Evolutionary conservation across 2,329 filamentous ascomycete species (phyloP).

Genomic region (Colletotrichum higginsianum): DNA sequence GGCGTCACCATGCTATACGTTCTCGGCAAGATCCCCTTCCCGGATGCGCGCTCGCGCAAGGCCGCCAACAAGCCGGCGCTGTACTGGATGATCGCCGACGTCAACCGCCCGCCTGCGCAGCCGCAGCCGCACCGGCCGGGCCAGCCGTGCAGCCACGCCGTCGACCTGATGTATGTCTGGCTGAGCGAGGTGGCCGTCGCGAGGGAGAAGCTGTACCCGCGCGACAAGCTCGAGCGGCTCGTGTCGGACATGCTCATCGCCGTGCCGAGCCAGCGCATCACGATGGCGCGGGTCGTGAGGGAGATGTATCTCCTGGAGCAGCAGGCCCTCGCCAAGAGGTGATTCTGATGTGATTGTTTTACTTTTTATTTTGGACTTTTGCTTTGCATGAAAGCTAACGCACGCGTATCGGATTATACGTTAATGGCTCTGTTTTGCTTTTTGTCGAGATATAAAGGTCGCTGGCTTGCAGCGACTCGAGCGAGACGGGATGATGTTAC

Average conservation of each 20-base stretch:
- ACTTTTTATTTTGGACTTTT: conserved; percentile 27
- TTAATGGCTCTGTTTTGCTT: background rate
- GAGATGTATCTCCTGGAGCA: conserved; percentile 54
- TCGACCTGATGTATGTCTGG: conserved; percentile 70
- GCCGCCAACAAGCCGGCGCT: conserved; percentile 63
- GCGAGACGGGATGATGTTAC: conserved; percentile 21
- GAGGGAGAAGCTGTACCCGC: conserved; percentile 60
- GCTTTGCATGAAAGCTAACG: conserved; percentile 13
- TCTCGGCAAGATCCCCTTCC: conserved; percentile 68
- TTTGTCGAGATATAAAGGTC: conserved; percentile 11
- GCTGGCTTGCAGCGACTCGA: background rate
- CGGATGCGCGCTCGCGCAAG: conserved; percentile 65
- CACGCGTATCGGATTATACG: conserved; percentile 2
- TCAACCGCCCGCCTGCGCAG: conserved; percentile 60
- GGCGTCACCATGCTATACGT: conserved; percentile 74
- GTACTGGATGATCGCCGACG: conserved; percentile 72
- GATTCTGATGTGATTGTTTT: conserved; percentile 18
- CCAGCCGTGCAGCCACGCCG: conserved; percentile 50
- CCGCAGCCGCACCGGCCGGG: conserved; percentile 49
- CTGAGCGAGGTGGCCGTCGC: conserved; percentile 67
- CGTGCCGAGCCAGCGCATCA: conserved; percentile 66
- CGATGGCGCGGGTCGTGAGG: conserved; percentile 65
- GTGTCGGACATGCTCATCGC: conserved; percentile 69
- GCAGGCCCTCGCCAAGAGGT: conserved; percentile 30
- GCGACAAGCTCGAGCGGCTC: conserved; percentile 66